phyloP scores from a whole-genome alignment of 2,329 filamentous ascomycete species.

The Leptographium lundbergii region DNA sequence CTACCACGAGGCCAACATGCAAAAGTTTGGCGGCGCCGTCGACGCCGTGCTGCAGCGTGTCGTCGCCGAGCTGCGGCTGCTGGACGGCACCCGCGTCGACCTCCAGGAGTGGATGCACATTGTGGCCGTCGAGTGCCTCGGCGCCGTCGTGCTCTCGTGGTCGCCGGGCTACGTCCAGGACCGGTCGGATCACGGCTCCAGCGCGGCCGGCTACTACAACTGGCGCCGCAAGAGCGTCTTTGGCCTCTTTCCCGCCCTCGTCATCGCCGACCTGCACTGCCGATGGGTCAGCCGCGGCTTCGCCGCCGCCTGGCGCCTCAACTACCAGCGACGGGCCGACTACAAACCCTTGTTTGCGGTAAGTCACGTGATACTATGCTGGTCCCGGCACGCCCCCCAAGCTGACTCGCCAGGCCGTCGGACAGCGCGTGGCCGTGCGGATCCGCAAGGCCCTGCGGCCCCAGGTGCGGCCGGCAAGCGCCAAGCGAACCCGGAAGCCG shows the following conservation, averaged over 20 bases:
- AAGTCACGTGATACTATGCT: slow-evolving; percentile 9
- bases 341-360: slow-evolving; percentile 39
- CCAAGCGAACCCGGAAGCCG: background rate
- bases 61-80: slow-evolving; percentile 21
- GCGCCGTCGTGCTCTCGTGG: slow-evolving; percentile 37
- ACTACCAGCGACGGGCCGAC: slow-evolving; percentile 27
- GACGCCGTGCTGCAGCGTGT: slow-evolving; percentile 26
- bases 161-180: slow-evolving; percentile 33
- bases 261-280: slow-evolving; percentile 25
- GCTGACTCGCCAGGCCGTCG: background rate
- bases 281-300: slow-evolving; percentile 26
- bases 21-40: slow-evolving; percentile 27
- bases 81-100: slow-evolving; percentile 29
- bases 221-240: slow-evolving; percentile 42
- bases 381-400: too few species aligned
- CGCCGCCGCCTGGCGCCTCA: slow-evolving; percentile 30
- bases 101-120: slow-evolving; percentile 46
- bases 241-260: slow-evolving; percentile 32
- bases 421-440: slow-evolving; percentile 2
- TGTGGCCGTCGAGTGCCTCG: slow-evolving; percentile 37
- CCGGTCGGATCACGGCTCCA: slow-evolving; percentile 32
- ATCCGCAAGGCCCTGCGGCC: background rate
- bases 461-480: background rate
- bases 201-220: slow-evolving; percentile 33
- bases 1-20: slow-evolving; percentile 30